phyloP scores from a whole-genome alignment of 176 grass and related monocot species.

The Chloris gayana region DNA sequence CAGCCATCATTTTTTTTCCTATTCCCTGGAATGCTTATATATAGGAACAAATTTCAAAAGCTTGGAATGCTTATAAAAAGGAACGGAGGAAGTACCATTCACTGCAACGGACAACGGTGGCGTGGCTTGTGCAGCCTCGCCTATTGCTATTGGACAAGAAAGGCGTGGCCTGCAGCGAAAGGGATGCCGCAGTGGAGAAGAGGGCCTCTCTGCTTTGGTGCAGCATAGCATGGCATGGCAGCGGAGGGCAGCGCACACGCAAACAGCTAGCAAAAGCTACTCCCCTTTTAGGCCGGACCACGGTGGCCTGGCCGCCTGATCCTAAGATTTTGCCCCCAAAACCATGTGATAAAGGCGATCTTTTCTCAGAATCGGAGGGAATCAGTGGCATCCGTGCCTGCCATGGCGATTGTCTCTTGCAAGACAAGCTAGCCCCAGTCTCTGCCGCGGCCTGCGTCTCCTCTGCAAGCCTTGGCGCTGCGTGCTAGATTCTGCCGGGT shows the following conservation, averaged over 20 bases:
- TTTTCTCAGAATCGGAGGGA: slow-evolving; percentile 37
- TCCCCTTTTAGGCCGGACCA: slow-evolving; percentile 42
- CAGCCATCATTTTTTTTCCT: too few relatives aligned
- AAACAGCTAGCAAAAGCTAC: slow-evolving; percentile 35
- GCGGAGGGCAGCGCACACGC: background rate
- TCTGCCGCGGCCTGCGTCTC: slow-evolving; percentile 34
- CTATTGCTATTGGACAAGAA: slow-evolving; percentile 31
- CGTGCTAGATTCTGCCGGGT: slow-evolving; percentile 36
- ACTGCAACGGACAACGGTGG: slow-evolving; percentile 1
- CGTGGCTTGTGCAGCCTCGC: slow-evolving; percentile 12
- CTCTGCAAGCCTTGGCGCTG: slow-evolving; percentile 38
- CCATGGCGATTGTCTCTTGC: slow-evolving; percentile 57
- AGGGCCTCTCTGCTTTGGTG: background rate
- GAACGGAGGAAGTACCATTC: too few relatives aligned
- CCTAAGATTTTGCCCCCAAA: slow-evolving; percentile 32
- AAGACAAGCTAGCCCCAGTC: slow-evolving; percentile 36
- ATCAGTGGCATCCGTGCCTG: slow-evolving; percentile 6
- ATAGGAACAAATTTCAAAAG: too few relatives aligned
- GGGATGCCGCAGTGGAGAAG: background rate
- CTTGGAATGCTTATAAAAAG: too few relatives aligned
- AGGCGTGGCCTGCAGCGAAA: slow-evolving; percentile 16
- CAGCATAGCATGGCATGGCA: background rate
- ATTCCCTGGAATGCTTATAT: too few relatives aligned
- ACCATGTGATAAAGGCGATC: slow-evolving; percentile 33
- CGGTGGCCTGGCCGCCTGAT: slow-evolving; percentile 21